Conservation (phyloP, 1,284 basidiomycete species). For the Trametes polyzona region DNA sequence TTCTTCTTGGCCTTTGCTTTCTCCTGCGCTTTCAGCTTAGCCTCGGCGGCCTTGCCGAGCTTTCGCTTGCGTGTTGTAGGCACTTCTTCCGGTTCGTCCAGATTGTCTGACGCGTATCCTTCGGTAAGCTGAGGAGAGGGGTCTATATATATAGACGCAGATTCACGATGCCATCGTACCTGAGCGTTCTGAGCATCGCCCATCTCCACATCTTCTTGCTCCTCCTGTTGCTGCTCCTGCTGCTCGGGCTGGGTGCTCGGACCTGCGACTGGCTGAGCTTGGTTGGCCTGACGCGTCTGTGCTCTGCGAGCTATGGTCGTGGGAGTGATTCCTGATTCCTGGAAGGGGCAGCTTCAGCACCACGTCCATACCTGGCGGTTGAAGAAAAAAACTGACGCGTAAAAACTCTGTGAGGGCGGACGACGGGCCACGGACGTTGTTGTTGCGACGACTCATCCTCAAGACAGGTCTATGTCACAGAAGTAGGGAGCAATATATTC, state of each 20-base stretch:
- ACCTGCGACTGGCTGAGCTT: conserved; percentile 48
- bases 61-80: conserved; percentile 50
- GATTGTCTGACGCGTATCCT: conserved; percentile 71
- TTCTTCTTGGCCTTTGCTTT: conserved; percentile 56
- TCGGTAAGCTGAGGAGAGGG: conserved; percentile 43
- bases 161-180: conserved; percentile 5
- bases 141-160: neutral
- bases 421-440: conserved; percentile 86
- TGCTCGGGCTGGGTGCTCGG: conserved; percentile 45
- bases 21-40: conserved; percentile 48
- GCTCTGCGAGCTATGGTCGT: conserved; percentile 66
- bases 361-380: neutral
- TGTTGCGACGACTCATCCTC: conserved; percentile 51
- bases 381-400: conserved; percentile 53
- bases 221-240: conserved; percentile 15
- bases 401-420: conserved; percentile 94
- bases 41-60: conserved; percentile 43
- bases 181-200: conserved; percentile 37
- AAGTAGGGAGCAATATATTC: neutral
- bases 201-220: conserved; percentile 34
- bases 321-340: conserved; percentile 83
- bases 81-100: conserved; percentile 61
- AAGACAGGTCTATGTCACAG: neutral
- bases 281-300: conserved; percentile 42
- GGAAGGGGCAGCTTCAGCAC: neutral